phyloP scores from a whole-genome alignment of 1,284 basidiomycete species.

The Ganoderma meredithae region DNA sequence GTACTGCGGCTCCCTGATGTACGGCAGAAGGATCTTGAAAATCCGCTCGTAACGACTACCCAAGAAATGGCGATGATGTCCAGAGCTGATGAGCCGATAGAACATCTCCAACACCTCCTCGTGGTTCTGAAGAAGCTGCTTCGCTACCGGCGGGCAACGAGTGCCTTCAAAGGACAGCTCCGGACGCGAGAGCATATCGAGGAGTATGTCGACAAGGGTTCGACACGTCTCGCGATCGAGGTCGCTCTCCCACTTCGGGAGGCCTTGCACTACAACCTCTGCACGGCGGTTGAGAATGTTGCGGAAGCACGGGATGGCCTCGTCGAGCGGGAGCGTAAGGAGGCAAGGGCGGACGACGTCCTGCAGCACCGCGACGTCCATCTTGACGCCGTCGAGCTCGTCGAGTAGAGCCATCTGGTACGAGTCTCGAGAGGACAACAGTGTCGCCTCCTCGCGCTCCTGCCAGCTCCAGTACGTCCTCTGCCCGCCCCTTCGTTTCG shows the following conservation, averaged over 20 bases:
- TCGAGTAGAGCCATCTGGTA: constrained; percentile 7
- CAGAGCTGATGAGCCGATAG: background rate
- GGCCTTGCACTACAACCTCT: constrained; percentile 1
- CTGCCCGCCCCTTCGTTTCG: constrained; percentile 1
- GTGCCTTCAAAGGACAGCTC: background rate
- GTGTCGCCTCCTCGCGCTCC: constrained; percentile 18
- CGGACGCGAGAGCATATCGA: constrained; percentile 11
- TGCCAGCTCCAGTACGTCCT: constrained; percentile 13
- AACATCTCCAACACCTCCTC: background rate
- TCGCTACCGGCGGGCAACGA: background rate
- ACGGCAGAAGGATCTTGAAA: background rate
- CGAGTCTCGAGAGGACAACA: background rate
- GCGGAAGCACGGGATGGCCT: constrained; percentile 10
- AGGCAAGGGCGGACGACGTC: constrained; percentile 19
- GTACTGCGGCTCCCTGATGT: background rate
- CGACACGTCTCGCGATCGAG: constrained; percentile 11
- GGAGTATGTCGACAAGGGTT: constrained; percentile 9
- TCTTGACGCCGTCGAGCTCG: constrained; percentile 16
- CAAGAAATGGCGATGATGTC: background rate
- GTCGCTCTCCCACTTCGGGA: constrained; percentile 6
- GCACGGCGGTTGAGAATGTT: constrained; percentile 16
- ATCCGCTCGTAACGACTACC: background rate
- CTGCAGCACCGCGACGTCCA: constrained; percentile 16
- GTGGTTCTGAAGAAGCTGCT: background rate
- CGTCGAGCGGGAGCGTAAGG: background rate